phyloP scores from a whole-genome alignment of 331 rosid species.

The Stylosanthes scabra region DNA sequence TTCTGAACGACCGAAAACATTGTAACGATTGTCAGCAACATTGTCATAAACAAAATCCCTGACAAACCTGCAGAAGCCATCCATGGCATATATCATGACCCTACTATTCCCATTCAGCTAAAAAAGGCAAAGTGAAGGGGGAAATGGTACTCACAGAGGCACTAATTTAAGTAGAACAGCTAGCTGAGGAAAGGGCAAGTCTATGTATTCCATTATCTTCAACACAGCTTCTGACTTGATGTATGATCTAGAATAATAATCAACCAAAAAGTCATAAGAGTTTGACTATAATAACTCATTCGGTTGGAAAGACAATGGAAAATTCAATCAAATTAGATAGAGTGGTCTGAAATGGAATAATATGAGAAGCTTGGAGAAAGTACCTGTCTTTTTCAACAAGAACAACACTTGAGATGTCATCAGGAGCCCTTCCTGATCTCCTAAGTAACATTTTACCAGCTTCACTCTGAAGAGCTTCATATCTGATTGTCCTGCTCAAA shows the following conservation, averaged over 20 bases:
- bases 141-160: conserved; percentile 75
- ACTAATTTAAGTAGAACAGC: conserved; percentile 67
- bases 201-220: conserved; percentile 89
- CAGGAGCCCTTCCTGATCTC: conserved; percentile 96
- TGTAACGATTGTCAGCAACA: conserved; percentile 87
- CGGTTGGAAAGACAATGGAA: conserved; percentile 6
- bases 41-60: conserved; percentile 84
- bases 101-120: conserved; percentile 18
- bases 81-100: conserved; percentile 28
- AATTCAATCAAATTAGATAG: conserved; percentile 9
- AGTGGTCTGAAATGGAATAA: background rate
- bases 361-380: background rate
- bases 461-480: conserved; percentile 93
- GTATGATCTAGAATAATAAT: conserved; percentile 61
- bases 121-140: conserved; percentile 20
- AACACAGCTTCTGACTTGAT: conserved; percentile 88
- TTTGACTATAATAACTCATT: conserved; percentile 9
- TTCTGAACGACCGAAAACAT: conserved; percentile 82
- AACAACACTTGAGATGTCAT: conserved; percentile 95
- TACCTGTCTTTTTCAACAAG: conserved; percentile 85
- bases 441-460: conserved; percentile 76
- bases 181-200: conserved; percentile 88
- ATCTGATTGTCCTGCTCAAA: conserved; percentile 68
- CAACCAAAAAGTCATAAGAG: conserved; percentile 27
- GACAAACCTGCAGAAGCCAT: conserved; percentile 70